phyloP scores from a whole-genome alignment of 192 early-diverging fungal genomes.

The Allomyces macrogynus region DNA sequence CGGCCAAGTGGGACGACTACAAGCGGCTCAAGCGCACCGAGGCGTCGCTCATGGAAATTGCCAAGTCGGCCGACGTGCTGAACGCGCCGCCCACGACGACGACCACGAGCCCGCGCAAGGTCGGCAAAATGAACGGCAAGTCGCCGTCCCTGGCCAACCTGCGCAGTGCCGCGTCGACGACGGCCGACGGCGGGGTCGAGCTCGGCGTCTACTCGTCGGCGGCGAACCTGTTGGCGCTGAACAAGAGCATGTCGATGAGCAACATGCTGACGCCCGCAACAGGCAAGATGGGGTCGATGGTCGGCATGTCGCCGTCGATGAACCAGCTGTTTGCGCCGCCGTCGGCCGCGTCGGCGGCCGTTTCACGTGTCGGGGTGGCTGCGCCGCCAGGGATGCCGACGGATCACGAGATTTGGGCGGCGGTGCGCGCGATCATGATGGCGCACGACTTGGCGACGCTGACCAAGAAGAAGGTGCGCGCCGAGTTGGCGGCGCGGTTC shows the following conservation, averaged over 20 bases:
- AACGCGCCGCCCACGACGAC: neutral
- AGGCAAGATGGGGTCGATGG: neutral
- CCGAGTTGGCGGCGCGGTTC: slow-evolving; percentile 1
- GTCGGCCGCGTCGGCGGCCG: neutral
- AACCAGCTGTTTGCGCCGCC: neutral
- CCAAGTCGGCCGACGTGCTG: neutral
- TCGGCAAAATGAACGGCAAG: neutral
- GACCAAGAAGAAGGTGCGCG: slow-evolving; percentile 7
- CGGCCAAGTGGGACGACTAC: slow-evolving; percentile 72
- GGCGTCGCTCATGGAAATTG: neutral
- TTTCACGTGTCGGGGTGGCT: neutral
- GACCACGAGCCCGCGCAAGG: neutral
- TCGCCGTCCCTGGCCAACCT: neutral
- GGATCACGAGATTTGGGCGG: slow-evolving; percentile 5
- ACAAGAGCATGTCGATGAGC: neutral
- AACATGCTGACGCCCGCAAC: neutral
- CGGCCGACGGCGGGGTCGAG: neutral
- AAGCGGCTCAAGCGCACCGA: slow-evolving; percentile 33
- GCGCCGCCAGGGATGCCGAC: slow-evolving; percentile 1
- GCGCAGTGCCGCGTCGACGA: neutral
- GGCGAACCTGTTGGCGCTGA: neutral
- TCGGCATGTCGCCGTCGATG: neutral
- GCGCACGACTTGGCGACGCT: slow-evolving; percentile 3
- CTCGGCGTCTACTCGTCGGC: neutral
- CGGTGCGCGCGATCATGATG: slow-evolving; percentile 3